Percentiles rank a stretch among this genome's conserved stretches.
Conservation (phyloP, 208 protist genomes). For the Zelonia costaricensis region DNA sequence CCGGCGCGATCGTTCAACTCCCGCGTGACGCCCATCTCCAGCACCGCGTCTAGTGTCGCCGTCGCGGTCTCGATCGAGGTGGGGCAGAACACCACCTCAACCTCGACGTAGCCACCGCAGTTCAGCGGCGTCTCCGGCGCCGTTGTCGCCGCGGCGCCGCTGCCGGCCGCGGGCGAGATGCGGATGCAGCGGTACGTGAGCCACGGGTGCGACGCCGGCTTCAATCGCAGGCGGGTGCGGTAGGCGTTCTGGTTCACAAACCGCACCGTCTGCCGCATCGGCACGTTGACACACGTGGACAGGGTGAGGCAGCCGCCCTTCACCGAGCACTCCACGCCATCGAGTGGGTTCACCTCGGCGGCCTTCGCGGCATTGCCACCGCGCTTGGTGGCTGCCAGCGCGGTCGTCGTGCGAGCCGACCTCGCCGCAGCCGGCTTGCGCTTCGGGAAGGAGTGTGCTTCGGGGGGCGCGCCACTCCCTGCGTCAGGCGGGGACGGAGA, state of each 20-base stretch:
- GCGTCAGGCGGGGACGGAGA: too few relatives aligned
- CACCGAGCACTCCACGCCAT: conserved; percentile 59
- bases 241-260: conserved; percentile 77
- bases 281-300: conserved; percentile 31
- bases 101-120: conserved; percentile 84
- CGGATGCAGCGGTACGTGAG: conserved; percentile 52
- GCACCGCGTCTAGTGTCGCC: conserved; percentile 37
- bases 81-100: conserved; percentile 68
- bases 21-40: conserved; percentile 70
- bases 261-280: conserved; percentile 37
- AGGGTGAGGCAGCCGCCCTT: conserved; percentile 39
- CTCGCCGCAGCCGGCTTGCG: background rate
- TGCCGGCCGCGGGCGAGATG: conserved; percentile 43
- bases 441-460: background rate
- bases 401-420: conserved; percentile 5
- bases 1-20: conserved; percentile 72
- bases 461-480: too few relatives aligned
- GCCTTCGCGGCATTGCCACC: background rate
- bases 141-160: background rate
- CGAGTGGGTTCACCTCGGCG: conserved; percentile 9
- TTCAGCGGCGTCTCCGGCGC: conserved; percentile 41
- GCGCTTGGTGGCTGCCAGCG: background rate
- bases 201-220: conserved; percentile 70
- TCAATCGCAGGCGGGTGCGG: conserved; percentile 60
- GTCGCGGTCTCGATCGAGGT: conserved; percentile 38